Base-by-base conservation (phyloP, 345 rosid genomes). In the Linum lewisii region DNA sequence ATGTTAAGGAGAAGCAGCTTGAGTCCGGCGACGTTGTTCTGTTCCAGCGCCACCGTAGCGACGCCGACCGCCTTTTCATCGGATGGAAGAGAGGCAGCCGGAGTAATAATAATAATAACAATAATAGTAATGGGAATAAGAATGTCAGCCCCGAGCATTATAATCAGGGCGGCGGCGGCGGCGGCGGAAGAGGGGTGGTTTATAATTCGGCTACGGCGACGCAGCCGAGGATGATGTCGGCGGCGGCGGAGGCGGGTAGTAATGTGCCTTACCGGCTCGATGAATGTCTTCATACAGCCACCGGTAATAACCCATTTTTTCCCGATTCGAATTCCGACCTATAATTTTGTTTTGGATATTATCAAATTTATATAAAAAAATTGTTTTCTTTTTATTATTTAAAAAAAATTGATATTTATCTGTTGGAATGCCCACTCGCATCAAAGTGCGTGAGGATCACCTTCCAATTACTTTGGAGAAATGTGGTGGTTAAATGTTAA, bases 231-330 rank as follows among this genome's bases (percentile, higher is more conserved):
- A n/a, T 42, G 9, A 42, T 42, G 15, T 9, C 3, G 47, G 13
- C 47, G 47, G 47, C 18, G 47, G 47, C 47, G 47, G 9, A 7
- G 14, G 47, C 18, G 47, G 47, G 2, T 9, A 42, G 14, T 26
- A 11, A 52, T 60, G 72, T 67, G 65, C 75, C 77, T 57, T 72
- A 76, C 78, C 88, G 82, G 60, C 79, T 3, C 2, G 16, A 42
- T 25, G 81, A 77, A 58, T 72, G 73, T 77, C 75, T 82, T 71
- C 87, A 77, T 76, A 82, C 91, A 76, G 32, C 58, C 22, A 59
- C 24, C 25, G 36, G 65, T 65, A 55, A 62, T 51, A 57, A 21
- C 45, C 32, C 26, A 25, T 29, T 18, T 51, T 59, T 49, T 13
- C 4, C 34, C 5, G 7, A 29, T 29, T 29, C 5, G 1, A 29